Base-by-base conservation (phyloP, 176 grass and related monocot species). In the Oryza glaberrima region DNA sequence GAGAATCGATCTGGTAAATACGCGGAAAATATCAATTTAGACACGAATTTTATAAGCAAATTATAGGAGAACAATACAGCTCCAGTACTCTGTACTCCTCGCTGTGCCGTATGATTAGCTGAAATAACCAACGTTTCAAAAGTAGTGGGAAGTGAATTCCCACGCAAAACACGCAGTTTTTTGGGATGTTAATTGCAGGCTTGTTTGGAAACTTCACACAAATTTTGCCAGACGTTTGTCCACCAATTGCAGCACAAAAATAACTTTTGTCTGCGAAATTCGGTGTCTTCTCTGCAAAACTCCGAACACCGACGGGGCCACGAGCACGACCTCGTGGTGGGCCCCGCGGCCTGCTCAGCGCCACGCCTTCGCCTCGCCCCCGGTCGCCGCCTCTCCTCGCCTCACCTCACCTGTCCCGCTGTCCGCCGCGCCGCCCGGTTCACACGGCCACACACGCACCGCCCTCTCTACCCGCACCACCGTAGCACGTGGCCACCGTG, bases 341-440 rank as follows among this genome's bases (percentile, higher is more conserved):
- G 83, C 22, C 88, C 78, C 73, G 23, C 45, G 1, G 60, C 88
- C 88, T 30, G 36, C 19, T 86, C 83, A 86, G 26, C 79, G 61
- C 69, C 88, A 78, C 88, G 67, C 40, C 51, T 4, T 5, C 49
- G 15, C 11, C 9, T 54, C 16, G 5, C 16, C 16, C 52, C 17
- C 58, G 19, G 11, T 61, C 78, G 82, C 77, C 64, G 49, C 5
- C 34, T 35, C 34, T 35, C 36, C 28, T 28, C 64, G 49, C 5
- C 36, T 38, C 36, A 38, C 38, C 64, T 19, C 0, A 32, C 6
- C 47, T 5, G 11, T 32, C 34, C 75, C 54, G 6, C 19, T n/a
- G 54, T n/a, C 20, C 36, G 19, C 46, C 20, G 19, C 46, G 32
- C 61, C 46, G 74, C 30, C 35, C 34, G 30, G 19, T 23, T 30